A percentile compares a stretch with the other conserved stretches of the same genome.
phyloP scores from a whole-genome alignment of 768 basidiomycete genomes.

The Hypsizygus marmoreus region DNA sequence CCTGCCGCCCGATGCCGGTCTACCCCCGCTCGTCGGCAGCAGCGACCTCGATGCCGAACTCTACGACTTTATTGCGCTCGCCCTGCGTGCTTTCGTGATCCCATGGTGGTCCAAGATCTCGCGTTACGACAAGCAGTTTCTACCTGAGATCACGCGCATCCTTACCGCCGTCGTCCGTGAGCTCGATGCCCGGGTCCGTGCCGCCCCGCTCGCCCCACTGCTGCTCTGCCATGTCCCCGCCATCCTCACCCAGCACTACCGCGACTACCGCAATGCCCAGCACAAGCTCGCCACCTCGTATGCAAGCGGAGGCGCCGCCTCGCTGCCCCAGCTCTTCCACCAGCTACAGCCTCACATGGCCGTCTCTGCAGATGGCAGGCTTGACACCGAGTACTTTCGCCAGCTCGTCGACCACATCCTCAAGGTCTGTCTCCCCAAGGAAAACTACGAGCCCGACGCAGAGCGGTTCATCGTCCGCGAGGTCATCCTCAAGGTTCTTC shows the following conservation, averaged over 20 bases:
- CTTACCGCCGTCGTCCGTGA: constrained; percentile 57
- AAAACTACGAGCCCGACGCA: constrained; percentile 76
- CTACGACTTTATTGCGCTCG: constrained; percentile 80
- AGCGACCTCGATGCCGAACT: constrained; percentile 67
- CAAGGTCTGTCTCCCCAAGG: constrained; percentile 67
- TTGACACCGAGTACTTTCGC: constrained; percentile 78
- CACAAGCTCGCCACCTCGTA: constrained; percentile 70
- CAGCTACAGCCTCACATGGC: constrained; percentile 86
- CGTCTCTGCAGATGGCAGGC: constrained; percentile 58
- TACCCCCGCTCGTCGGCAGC: constrained; percentile 42
- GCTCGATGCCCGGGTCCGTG: constrained; percentile 58
- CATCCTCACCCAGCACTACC: constrained; percentile 73
- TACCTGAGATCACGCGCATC: constrained; percentile 67
- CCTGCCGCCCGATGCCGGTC: constrained; percentile 42
- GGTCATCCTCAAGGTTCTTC: constrained; percentile 74
- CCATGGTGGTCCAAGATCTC: constrained; percentile 89
- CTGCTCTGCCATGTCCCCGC: constrained; percentile 63
- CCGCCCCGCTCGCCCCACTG: constrained; percentile 60
- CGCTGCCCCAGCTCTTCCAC: constrained; percentile 73
- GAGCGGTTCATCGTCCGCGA: constrained; percentile 88
- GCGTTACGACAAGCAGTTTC: constrained; percentile 80
- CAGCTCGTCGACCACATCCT: constrained; percentile 80
- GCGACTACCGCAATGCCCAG: constrained; percentile 72
- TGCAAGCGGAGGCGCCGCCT: constrained; percentile 62
- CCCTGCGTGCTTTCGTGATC: constrained; percentile 74